Base-by-base conservation (phyloP, 2,329 filamentous ascomycete species). In the Amylocarpus encephaloides region DNA sequence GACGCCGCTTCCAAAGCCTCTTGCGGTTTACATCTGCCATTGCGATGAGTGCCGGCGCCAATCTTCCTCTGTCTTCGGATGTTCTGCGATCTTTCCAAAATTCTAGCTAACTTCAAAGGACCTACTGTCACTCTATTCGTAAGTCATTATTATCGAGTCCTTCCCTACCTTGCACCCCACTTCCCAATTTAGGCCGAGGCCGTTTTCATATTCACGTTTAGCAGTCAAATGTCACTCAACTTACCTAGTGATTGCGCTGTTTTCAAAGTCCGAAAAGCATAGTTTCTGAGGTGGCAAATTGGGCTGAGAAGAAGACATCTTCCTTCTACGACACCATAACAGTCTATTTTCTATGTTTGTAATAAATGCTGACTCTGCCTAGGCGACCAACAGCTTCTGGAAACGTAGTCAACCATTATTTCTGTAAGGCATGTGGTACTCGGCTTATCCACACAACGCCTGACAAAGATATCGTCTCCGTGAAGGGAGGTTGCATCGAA, bases 11-110 rank as follows among this genome's bases (percentile, higher is more conserved):
- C 66, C 73, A 3, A 71, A 76, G 50, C 83, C 84, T 0, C 67
- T 85, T 39, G 77, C 76, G n/a, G 69, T 86, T 45, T 87, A 83
- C 66, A 80, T 86, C 63, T 88, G 84, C 68, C 85, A 87, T 68
- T 88, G 85, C 66, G 68, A 72, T 49, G 76, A 83, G 63, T 88
- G 84, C 66, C 76, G 79, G 43, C 74, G 77, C 50, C 83, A 86
- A 68, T 80, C 80, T 29, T 72, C 78, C 48, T 82, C 80, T 6
- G 81, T 83, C 1, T 86, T 84, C 66, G 83, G 83, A 26, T 78
- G 82, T 30, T 83, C 80, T 33, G 83, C 83, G 58, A 85, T 86
- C 53, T 88, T 86, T 59, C 83, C 83, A 1, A 72, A 72, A n/a
- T 87, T 87, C 53, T 64, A 71, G 9, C 68, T 86, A 26, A 79